Base-by-base conservation (phyloP, 1,284 basidiomycete genomes). In the Heterobasidion parviporum region DNA sequence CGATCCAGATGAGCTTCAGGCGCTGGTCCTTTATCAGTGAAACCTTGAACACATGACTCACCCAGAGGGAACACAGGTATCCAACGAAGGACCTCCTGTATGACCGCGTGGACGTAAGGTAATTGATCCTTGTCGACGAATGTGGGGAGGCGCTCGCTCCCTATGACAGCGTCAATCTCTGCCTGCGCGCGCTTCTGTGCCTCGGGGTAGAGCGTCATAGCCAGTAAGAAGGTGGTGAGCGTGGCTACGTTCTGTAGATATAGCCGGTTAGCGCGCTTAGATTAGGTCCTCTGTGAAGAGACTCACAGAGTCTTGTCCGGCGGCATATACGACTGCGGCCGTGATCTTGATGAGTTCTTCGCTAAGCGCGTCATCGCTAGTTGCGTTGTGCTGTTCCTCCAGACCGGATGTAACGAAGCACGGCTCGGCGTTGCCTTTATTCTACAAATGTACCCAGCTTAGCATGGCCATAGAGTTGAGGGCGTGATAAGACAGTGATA, bases 81-180 rank as follows among this genome's bases (percentile, higher is more conserved):
- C 68, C 68, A 70, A 3, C 70, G 60, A 35, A 72, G 53, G 1
- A 69, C 62, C 63, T 79, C 77, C 38, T 73, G 71, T 26, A 79
- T 58, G 18, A 76, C 47, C 2, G 70, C 72, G 2, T 67, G 65
- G 6, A 75, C 54, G 52, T 75, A 79, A 8, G 74, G 73, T 32
- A 80, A 61, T 0, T 56, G 60, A 1, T 65, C 45, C 44, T 70
- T 61, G 55, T 80, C 79, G 12, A 62, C 64, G 34, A 77, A 73
- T 6, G 64, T 63, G 0, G 79, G 79, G 2, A 79, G 62, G 20
- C 74, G 65, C 5, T 68, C 62, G 2, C 54, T 54, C 26, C 75
- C 75, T 18, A 76, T 47, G 9, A 74, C 66, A 1, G 62, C 54
- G 48, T 78, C 74, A 4, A 80, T 66, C 56, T 79, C 76, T 50